phyloP scores from a whole-genome alignment of 1,284 basidiomycete genomes.

The Cryptococcus floricola region DNA sequence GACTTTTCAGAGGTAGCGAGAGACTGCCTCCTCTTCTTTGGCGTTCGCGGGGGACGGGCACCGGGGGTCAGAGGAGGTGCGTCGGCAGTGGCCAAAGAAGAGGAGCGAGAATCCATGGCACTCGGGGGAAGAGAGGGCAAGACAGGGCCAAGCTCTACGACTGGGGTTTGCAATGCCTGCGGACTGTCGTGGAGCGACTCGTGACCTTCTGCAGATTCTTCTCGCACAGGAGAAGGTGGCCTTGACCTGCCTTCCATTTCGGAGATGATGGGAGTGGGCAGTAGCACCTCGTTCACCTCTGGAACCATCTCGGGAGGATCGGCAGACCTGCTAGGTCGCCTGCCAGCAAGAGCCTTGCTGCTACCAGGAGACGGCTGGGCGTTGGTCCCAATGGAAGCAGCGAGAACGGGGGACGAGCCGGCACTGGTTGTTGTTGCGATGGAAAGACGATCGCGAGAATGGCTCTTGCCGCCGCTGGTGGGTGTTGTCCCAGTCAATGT shows the following conservation, averaged over 20 bases:
- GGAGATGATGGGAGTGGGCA: not conserved
- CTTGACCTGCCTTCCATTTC: constrained; percentile 7
- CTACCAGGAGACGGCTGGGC: constrained; percentile 11
- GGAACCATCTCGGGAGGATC: constrained; percentile 31
- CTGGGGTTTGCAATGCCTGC: not conserved
- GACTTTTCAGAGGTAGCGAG: constrained; percentile 36
- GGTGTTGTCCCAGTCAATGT: not conserved
- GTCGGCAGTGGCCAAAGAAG: not conserved
- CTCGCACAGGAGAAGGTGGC: constrained; percentile 39
- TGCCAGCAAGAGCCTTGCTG: constrained; percentile 9
- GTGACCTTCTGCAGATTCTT: constrained; percentile 16
- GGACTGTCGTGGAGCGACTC: not conserved
- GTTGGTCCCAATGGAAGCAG: constrained; percentile 1
- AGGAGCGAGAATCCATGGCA: not conserved
- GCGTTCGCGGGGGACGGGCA: constrained; percentile 5
- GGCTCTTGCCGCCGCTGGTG: not conserved
- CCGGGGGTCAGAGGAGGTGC: not conserved
- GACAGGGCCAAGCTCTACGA: not conserved
- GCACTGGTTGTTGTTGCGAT: constrained; percentile 19
- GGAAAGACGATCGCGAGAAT: constrained; percentile 18
- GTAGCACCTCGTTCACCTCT: constrained; percentile 18
- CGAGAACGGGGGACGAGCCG: constrained; percentile 11
- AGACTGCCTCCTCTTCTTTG: constrained; percentile 30
- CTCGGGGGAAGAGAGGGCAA: not conserved
- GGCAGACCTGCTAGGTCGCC: constrained; percentile 27